Conservation (phyloP, 2,329 filamentous ascomycete genomes). For the Claviceps capensis region DNA sequence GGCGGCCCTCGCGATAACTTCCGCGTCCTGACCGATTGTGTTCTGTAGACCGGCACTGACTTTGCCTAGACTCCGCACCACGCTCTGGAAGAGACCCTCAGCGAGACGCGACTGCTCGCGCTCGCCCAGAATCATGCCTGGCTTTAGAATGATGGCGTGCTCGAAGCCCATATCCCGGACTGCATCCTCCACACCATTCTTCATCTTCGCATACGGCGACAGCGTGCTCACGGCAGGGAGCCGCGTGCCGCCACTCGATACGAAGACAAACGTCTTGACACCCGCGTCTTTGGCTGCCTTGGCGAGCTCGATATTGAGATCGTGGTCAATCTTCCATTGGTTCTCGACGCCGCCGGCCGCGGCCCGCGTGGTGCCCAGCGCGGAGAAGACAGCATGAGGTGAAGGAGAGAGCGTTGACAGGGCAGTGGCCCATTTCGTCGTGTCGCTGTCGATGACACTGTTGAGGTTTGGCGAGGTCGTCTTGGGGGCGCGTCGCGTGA, state of each 20-base stretch:
- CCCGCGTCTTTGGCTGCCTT: slow-evolving; percentile 60
- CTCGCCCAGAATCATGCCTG: slow-evolving; percentile 62
- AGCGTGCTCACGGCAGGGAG: slow-evolving; percentile 21
- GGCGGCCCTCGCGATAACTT: slow-evolving; percentile 56
- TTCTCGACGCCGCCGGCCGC: slow-evolving; percentile 61
- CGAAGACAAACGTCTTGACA: slow-evolving; percentile 61
- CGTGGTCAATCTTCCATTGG: slow-evolving; percentile 81
- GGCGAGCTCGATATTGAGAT: slow-evolving; percentile 70
- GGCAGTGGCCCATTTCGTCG: slow-evolving; percentile 50
- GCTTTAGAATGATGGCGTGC: slow-evolving; percentile 58
- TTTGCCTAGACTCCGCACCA: slow-evolving; percentile 42
- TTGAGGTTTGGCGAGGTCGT: slow-evolving; percentile 45
- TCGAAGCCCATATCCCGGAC: slow-evolving; percentile 63
- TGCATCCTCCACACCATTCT: slow-evolving; percentile 72
- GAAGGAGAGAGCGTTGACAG: slow-evolving; percentile 41
- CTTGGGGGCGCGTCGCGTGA: slow-evolving; percentile 51
- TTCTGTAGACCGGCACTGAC: slow-evolving; percentile 46
- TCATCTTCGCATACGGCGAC: slow-evolving; percentile 56
- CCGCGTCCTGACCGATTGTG: slow-evolving; percentile 56
- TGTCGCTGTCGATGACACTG: slow-evolving; percentile 49
- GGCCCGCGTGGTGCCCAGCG: slow-evolving; percentile 66
- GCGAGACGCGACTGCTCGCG: slow-evolving; percentile 46
- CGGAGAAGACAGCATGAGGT: slow-evolving; percentile 58
- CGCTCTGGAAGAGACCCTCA: slow-evolving; percentile 41
- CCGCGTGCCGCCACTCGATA: slow-evolving; percentile 45